phyloP scores from a whole-genome alignment of 768 basidiomycete species.

The Multifurca ochricompacta region DNA sequence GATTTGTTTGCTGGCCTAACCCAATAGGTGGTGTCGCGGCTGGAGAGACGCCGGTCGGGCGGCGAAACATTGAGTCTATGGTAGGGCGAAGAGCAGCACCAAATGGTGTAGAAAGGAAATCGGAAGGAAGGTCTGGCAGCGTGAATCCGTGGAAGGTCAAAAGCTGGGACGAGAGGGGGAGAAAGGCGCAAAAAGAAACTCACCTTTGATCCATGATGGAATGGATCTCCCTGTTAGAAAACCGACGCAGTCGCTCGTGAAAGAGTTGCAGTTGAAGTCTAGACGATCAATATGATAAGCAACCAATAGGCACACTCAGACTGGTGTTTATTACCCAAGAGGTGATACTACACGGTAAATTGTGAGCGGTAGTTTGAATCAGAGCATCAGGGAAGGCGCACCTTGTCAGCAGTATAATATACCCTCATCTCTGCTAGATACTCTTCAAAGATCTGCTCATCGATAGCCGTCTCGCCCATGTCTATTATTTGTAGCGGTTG shows the following conservation, averaged over 20 bases:
- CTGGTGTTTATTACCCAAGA: conserved; percentile 48
- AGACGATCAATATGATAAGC: not conserved
- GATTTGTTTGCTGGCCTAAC: conserved; percentile 26
- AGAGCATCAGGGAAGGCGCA: conserved; percentile 28
- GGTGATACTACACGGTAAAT: conserved; percentile 57
- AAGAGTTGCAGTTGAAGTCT: conserved; percentile 96
- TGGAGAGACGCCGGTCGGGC: conserved; percentile 38
- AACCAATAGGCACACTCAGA: not conserved
- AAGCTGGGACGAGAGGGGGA: not conserved
- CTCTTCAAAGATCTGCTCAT: conserved; percentile 79
- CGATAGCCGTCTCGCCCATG: conserved; percentile 73
- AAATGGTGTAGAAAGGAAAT: conserved; percentile 85
- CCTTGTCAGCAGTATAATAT: conserved; percentile 87
- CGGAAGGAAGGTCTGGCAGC: conserved; percentile 58
- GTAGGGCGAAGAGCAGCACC: conserved; percentile 80
- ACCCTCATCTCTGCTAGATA: conserved; percentile 69
- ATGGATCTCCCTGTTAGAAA: conserved; percentile 82
- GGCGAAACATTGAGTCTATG: conserved; percentile 83
- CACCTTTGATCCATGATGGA: conserved; percentile 76
- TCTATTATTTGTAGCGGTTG: conserved; percentile 59
- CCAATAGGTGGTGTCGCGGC: conserved; percentile 28
- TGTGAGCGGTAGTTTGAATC: not conserved
- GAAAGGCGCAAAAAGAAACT: conserved; percentile 12
- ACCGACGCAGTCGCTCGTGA: conserved; percentile 81
- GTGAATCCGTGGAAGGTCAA: not conserved